Percentiles rank a stretch among this genome's conserved stretches.
Conservation (phyloP, 2,329 filamentous ascomycete species). For the Pyrenophora graminea region DNA sequence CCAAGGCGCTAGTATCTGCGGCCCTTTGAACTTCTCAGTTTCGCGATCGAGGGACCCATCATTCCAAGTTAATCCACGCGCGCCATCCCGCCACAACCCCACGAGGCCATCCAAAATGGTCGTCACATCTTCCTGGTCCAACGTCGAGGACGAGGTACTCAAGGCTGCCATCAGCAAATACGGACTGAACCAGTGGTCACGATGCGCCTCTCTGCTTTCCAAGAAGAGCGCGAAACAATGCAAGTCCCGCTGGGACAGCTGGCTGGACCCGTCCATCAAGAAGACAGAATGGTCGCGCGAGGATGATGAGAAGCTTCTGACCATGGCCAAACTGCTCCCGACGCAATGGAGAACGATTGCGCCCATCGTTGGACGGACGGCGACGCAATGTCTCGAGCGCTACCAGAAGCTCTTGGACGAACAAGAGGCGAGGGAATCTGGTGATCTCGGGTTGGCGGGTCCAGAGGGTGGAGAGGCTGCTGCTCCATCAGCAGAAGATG, state of each 20-base stretch:
- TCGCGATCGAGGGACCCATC: constrained; percentile 23
- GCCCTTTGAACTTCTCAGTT: constrained; percentile 23
- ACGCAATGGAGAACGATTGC: constrained; percentile 99
- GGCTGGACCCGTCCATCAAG: constrained; percentile 95
- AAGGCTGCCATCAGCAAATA: constrained; percentile 66
- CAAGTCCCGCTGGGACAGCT: constrained; percentile 98
- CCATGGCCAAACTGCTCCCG: constrained; percentile 97
- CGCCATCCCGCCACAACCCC: constrained; percentile 11
- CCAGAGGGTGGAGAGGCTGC: constrained; percentile 84
- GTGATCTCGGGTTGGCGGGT: constrained; percentile 79
- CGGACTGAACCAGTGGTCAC: constrained; percentile 78
- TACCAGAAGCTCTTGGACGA: constrained; percentile 97
- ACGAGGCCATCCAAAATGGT: constrained; percentile 60
- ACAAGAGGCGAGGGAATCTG: constrained; percentile 84
- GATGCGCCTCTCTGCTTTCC: constrained; percentile 93
- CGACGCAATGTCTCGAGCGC: constrained; percentile 94
- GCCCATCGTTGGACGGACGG: constrained; percentile 92
- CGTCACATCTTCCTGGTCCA: constrained; percentile 49
- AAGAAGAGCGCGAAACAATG: constrained; percentile 98
- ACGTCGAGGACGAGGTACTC: constrained; percentile 90
- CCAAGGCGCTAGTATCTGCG: constrained; percentile 28
- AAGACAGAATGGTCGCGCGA: constrained; percentile 99
- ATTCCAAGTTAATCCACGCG: constrained; percentile 15
- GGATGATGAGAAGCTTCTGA: constrained; percentile 95
- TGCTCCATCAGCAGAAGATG: constrained; percentile 90